These are phyloP conservation scores for Candida hispaniensis DNA, from an alignment of 805 yeast genomes.

Conservation along the genomic window DNA sequence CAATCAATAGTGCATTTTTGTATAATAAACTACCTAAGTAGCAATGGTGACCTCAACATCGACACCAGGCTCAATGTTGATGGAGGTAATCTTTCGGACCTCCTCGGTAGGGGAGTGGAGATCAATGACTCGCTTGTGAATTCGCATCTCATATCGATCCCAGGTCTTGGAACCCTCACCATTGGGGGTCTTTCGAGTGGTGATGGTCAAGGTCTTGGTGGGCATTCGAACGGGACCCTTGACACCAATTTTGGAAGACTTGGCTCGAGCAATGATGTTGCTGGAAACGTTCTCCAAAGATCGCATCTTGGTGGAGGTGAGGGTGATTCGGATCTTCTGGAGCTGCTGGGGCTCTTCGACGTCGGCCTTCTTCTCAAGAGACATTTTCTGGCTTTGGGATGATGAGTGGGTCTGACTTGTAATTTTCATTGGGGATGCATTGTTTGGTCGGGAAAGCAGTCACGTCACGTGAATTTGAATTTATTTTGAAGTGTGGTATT, in stretches of 20 bases:
- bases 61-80: slow-evolving; percentile 99
- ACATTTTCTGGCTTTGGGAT: too few relatives aligned
- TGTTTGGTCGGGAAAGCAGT: too few relatives aligned
- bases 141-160: slow-evolving; percentile 99
- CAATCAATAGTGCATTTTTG: slow-evolving; percentile 16
- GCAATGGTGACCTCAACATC: slow-evolving; percentile 51
- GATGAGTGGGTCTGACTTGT: too few relatives aligned
- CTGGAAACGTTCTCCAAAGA: slow-evolving; percentile 87
- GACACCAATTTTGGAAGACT: slow-evolving; percentile 69
- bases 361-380: slow-evolving; percentile 53
- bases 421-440: too few relatives aligned
- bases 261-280: slow-evolving; percentile 82
- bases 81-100: slow-evolving; percentile 93
- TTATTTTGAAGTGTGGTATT: too few relatives aligned
- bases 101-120: slow-evolving; percentile 90
- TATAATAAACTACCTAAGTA: slow-evolving; percentile 22
- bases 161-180: slow-evolving; percentile 99
- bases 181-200: slow-evolving; percentile 99
- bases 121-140: slow-evolving; percentile 99
- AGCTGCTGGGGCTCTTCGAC: slow-evolving; percentile 71
- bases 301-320: slow-evolving; percentile 98
- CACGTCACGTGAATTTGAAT: too few relatives aligned
- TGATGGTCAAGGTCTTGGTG: slow-evolving; percentile 93
- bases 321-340: slow-evolving; percentile 97
- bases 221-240: slow-evolving; percentile 99